Conservation (phyloP, 441 rosid genomes). For the Mallotus repandus region DNA sequence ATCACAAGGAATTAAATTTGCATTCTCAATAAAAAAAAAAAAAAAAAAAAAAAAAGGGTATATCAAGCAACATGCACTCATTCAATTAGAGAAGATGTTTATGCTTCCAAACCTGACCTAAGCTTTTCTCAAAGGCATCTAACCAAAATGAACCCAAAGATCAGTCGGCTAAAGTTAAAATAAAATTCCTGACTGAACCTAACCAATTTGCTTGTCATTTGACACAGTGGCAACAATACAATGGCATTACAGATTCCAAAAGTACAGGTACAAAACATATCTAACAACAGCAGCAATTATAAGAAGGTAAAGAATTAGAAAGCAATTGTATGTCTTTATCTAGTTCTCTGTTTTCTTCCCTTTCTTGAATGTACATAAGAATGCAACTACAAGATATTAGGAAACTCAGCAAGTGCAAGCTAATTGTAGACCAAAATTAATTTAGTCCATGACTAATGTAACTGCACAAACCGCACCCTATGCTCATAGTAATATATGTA, state of each 20-base stretch:
- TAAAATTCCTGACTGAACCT: background rate
- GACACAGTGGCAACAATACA: background rate
- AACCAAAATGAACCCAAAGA: background rate
- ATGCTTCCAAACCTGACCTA: background rate
- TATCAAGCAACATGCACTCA: background rate
- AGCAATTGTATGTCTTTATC: background rate
- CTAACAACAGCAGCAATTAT: background rate
- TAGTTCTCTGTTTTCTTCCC: too few species aligned
- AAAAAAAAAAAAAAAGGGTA: background rate
- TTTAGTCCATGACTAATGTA: background rate
- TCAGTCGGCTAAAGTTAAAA: background rate
- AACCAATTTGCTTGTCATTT: background rate
- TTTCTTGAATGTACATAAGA: background rate
- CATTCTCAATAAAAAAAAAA: background rate
- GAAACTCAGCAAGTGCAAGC: background rate
- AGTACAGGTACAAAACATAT: background rate
- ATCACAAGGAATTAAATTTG: background rate
- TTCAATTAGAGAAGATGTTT: background rate
- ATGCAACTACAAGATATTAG: background rate
- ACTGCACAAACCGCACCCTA: background rate
- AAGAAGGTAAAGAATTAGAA: background rate
- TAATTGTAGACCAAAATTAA: background rate
- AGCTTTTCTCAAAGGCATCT: background rate
- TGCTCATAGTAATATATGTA: background rate
- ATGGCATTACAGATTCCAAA: background rate